These are phyloP conservation scores for Falciphora oryzae DNA, from an alignment of 2,329 filamentous ascomycete genomes.

Conservation along the genomic window DNA sequence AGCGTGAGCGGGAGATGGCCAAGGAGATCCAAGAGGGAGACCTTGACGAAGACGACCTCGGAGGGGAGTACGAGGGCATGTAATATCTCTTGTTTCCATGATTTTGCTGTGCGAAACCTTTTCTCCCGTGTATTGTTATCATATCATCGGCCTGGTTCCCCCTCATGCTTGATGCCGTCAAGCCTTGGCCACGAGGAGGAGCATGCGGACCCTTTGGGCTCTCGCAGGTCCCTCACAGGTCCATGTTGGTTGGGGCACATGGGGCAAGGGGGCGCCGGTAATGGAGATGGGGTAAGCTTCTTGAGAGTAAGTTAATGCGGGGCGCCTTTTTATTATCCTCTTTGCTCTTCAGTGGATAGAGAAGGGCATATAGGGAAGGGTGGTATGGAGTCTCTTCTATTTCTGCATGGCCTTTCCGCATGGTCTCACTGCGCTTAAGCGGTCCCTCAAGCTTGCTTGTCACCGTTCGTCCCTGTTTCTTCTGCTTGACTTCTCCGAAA, in stretches of 20 bases:
- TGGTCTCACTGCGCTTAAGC: background rate
- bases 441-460: background rate
- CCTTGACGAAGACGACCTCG: conserved; percentile 91
- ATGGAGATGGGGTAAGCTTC: background rate
- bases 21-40: conserved; percentile 99
- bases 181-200: background rate
- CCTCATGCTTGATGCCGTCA: background rate
- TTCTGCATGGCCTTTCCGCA: background rate
- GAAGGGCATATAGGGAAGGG: background rate
- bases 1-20: conserved; percentile 91
- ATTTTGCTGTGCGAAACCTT: conserved; percentile 5
- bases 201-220: background rate
- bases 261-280: background rate
- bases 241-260: background rate
- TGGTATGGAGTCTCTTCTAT: background rate
- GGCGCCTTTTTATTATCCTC: background rate
- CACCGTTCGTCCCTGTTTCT: too few relatives aligned
- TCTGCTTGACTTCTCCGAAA: background rate
- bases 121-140: conserved; percentile 9
- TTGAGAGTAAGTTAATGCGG: background rate
- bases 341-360: conserved; percentile 6
- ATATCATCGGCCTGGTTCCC: background rate
- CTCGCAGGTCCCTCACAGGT: background rate
- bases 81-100: conserved; percentile 39
- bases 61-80: conserved; percentile 93